Evolutionary conservation across 1,284 basidiomycete genomes (phyloP), one percentile per base, ranked within the genome.

Genomic region (Ganoderma meredithae): DNA sequence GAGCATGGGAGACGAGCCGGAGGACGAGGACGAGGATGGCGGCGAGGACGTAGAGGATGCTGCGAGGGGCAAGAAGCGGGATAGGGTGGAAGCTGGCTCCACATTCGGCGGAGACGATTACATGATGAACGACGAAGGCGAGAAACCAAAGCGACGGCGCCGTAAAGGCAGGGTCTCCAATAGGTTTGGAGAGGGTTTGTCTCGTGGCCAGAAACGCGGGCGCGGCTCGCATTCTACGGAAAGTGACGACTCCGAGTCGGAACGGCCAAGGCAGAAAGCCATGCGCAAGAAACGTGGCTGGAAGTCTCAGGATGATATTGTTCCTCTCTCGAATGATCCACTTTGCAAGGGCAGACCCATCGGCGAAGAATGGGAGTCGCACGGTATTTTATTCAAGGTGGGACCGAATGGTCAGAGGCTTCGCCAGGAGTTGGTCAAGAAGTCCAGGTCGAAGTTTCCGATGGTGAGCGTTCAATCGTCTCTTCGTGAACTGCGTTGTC

Each of bases 321-420:
- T 81, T 1, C 77, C 80, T 19, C 71, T 84, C 15, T 86, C 86
- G 22, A 80, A 77, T 61, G 84, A 87, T 71, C 80, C 84, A 17
- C 80, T 84, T 41, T 86, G 86, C 69, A 84, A 82, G 69, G 84
- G 85, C 40, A 85, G 87, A 58, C 84, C 81, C 67, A 83, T 91
- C 68, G 92, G 92, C 25, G 92, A 94, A 56, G 85, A 90, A 76
- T 94, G 92, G 92, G 87, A 90, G 69, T 85, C 80, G 36, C 88
- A 90, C 72, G 91, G 89, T 49, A 80, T 90, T 39, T 81, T 80
- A 63, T 94, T 86, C 80, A 94, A 91, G 79, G 86, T 94, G 66
- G 90, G 90, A 0, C 83, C 83, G 9, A 88, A 90, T 71, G 91
- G 90, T n/a, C 86, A 90, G 73, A 83, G 90, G 31, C 81, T 93